Evolutionary conservation across 1,139 yeast genomes (phyloP).

Genomic region (Arxiozyma bovina): DNA sequence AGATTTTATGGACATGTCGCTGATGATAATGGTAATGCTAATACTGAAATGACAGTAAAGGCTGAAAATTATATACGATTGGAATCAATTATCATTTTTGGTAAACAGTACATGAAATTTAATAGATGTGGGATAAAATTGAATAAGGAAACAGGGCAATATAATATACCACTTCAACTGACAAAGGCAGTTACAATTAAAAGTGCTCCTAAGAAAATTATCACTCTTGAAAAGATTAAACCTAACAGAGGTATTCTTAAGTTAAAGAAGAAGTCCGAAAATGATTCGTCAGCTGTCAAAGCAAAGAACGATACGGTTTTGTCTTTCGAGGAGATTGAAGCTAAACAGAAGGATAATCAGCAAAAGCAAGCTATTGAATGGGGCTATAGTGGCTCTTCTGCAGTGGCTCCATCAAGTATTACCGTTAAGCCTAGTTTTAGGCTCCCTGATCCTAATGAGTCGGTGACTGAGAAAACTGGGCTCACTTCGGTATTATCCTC

Average conservation of each 20-base stretch:
- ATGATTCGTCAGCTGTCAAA: background rate
- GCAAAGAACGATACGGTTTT: background rate
- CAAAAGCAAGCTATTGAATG: constrained; percentile 6
- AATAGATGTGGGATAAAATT: constrained; percentile 31
- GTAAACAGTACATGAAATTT: constrained; percentile 29
- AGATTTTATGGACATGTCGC: constrained; percentile 26
- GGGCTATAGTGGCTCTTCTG: constrained; percentile 30
- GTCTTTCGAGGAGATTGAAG: constrained; percentile 5
- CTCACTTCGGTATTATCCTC: background rate
- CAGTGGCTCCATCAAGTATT: constrained; percentile 23
- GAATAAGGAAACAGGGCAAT: constrained; percentile 3
- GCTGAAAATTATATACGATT: constrained; percentile 34
- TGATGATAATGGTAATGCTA: constrained; percentile 8
- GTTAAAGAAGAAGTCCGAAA: background rate
- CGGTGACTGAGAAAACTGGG: background rate
- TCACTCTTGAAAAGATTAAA: background rate
- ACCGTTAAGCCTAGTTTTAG: constrained; percentile 21
- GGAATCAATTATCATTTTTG: constrained; percentile 33
- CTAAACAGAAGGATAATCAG: constrained; percentile 1
- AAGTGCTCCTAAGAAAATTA: background rate
- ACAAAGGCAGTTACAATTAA: background rate
- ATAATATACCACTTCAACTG: constrained; percentile 1
- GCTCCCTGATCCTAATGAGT: background rate
- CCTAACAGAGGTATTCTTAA: background rate
- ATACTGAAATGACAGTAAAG: constrained; percentile 1